Evolutionary conservation across 164 flowering plant species (phyloP).

Genomic region (Chloranthus sessilifolius): DNA sequence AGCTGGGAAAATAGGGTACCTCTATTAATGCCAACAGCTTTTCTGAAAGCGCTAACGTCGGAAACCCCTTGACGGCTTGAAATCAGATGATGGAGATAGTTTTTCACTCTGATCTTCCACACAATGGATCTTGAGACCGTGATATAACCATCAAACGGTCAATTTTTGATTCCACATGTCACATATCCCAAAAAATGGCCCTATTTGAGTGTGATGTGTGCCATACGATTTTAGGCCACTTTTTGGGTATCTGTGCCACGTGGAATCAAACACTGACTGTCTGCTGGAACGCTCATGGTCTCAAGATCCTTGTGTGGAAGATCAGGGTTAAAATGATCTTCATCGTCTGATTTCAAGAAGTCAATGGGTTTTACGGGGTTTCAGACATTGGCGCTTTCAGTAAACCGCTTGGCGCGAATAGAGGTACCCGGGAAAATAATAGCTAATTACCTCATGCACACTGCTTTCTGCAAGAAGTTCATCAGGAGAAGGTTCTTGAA

Average conservation of each 20-base stretch:
- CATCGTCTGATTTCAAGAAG: no score
- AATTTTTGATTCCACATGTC: slow-evolving; percentile 6
- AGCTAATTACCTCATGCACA: slow-evolving; percentile 20
- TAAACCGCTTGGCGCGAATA: background rate
- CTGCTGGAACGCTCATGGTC: no score
- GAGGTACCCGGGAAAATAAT: background rate
- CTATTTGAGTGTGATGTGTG: slow-evolving; percentile 4
- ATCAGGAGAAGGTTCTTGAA: slow-evolving; percentile 10
- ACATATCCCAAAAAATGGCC: background rate
- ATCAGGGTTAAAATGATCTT: no score
- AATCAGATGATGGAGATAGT: slow-evolving; percentile 5
- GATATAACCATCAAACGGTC: background rate
- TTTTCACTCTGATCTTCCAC: slow-evolving; percentile 9
- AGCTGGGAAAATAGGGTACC: no score
- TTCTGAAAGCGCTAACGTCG: slow-evolving; percentile 1
- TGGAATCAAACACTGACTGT: no score
- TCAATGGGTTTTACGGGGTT: no score
- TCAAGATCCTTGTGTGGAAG: no score
- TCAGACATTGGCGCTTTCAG: no score
- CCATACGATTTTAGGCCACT: no score
- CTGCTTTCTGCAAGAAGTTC: slow-evolving; percentile 3
- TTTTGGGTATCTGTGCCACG: no score
- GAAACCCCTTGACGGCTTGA: background rate
- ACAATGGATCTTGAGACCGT: no score
- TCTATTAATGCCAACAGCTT: slow-evolving; percentile 12